Evolutionary conservation across 2,329 filamentous ascomycete species (phyloP).

Genomic region (Dactylellina leptospora): DNA sequence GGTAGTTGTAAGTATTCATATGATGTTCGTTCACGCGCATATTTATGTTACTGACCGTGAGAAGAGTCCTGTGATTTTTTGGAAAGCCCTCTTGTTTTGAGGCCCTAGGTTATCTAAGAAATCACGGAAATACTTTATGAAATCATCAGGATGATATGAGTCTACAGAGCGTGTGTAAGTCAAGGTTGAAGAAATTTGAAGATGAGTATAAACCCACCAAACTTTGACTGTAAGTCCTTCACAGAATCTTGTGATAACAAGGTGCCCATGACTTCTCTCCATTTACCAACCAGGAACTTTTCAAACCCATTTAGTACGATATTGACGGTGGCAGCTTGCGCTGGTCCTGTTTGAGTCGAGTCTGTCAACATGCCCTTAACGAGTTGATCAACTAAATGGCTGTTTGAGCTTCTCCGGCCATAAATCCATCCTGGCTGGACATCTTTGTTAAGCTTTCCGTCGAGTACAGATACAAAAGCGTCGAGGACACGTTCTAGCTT

Average conservation of each 20-base stretch:
- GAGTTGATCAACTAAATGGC: constrained; percentile 54
- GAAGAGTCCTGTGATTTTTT: constrained; percentile 82
- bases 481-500: constrained; percentile 57
- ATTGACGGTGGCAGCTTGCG: constrained; percentile 65
- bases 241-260: constrained; percentile 78
- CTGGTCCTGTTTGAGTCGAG: constrained; percentile 55
- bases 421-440: constrained; percentile 45
- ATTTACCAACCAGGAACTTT: constrained; percentile 87
- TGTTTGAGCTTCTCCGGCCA: constrained; percentile 53
- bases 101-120: constrained; percentile 64
- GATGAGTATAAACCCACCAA: constrained; percentile 71
- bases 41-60: constrained; percentile 30
- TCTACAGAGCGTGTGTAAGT: constrained; percentile 67
- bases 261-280: constrained; percentile 86
- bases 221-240: constrained; percentile 75
- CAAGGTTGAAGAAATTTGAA: constrained; percentile 72
- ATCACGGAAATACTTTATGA: constrained; percentile 68
- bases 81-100: constrained; percentile 73
- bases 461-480: constrained; percentile 54
- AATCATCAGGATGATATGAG: constrained; percentile 59
- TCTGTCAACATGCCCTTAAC: constrained; percentile 54
- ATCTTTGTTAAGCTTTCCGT: constrained; percentile 54
- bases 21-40: no score
- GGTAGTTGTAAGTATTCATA: neutral
- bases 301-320: constrained; percentile 91